Conservation (phyloP, 306 rosid species). For the Citrullus colocynthis region DNA sequence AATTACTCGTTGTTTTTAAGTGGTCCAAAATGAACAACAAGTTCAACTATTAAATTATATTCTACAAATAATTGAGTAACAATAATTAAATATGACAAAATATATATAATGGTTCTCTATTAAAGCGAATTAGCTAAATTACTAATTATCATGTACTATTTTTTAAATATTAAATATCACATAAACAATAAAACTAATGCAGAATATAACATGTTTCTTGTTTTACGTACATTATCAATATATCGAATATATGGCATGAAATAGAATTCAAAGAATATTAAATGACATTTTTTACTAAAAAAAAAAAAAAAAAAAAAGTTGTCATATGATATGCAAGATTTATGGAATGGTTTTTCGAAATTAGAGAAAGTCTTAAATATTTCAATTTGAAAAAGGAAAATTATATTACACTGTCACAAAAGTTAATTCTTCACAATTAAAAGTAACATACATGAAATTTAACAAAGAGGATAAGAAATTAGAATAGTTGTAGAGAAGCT, state of each 20-base stretch:
- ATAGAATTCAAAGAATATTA: not conserved
- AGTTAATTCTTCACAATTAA: not conserved
- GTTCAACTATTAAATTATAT: not conserved
- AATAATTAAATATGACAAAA: not conserved
- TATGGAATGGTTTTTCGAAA: not conserved
- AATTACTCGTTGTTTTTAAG: not conserved
- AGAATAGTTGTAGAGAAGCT: not conserved
- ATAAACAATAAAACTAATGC: not conserved
- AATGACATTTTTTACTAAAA: not conserved
- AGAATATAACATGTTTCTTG: not conserved
- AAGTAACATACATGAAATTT: not conserved
- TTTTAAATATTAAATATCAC: not conserved
- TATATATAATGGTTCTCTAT: not conserved
- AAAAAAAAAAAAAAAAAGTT: not conserved
- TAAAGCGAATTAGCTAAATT: not conserved
- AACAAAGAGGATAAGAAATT: not conserved
- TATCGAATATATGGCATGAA: not conserved
- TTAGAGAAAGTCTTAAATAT: not conserved
- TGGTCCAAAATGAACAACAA: not conserved
- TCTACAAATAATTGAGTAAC: not conserved
- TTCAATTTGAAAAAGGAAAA: not conserved
- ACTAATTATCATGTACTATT: not conserved
- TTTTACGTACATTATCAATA: not conserved
- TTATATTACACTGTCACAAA: not conserved
- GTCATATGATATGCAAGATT: not conserved